phyloP scores from a whole-genome alignment of 2,329 filamentous ascomycete genomes.

The Sporothrix humicola region DNA sequence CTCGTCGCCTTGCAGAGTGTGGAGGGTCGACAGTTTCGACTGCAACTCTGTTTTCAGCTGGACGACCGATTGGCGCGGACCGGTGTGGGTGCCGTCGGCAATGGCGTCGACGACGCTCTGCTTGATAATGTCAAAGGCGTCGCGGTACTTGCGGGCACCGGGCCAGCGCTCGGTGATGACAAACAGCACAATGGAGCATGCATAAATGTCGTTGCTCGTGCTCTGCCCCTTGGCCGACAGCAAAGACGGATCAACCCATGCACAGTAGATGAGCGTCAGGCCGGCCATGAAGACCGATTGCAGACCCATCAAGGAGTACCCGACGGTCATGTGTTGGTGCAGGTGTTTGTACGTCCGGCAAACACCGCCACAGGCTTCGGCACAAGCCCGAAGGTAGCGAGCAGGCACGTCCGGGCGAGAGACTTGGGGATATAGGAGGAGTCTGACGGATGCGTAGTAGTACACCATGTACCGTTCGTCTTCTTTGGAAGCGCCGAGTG shows the following conservation, averaged over 20 bases:
- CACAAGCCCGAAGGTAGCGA: background rate
- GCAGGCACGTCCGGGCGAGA: background rate
- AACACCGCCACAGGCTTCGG: constrained; percentile 14
- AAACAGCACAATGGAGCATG: constrained; percentile 1
- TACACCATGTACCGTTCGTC: constrained; percentile 11
- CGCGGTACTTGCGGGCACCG: constrained; percentile 44
- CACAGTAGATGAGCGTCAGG: constrained; percentile 36
- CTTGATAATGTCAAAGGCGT: constrained; percentile 45
- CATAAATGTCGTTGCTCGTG: constrained; percentile 7
- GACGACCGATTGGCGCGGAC: constrained; percentile 15
- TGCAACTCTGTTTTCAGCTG: constrained; percentile 24
- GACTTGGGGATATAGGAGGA: background rate
- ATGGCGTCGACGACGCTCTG: constrained; percentile 41
- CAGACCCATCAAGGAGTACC: constrained; percentile 7
- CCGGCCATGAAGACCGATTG: constrained; percentile 21
- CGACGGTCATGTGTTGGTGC: constrained; percentile 21
- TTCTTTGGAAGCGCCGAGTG: background rate
- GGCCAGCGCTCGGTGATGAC: constrained; percentile 45
- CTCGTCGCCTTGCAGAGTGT: constrained; percentile 27
- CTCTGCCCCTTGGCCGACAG: background rate
- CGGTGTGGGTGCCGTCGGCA: constrained; percentile 41
- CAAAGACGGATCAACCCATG: background rate
- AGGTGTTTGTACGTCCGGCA: constrained; percentile 12
- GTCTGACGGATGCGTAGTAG: background rate
- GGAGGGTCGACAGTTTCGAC: constrained; percentile 5